These are phyloP conservation scores for Starmerella vitae DNA, from an alignment of 805 yeast species.

Conservation along the genomic window DNA sequence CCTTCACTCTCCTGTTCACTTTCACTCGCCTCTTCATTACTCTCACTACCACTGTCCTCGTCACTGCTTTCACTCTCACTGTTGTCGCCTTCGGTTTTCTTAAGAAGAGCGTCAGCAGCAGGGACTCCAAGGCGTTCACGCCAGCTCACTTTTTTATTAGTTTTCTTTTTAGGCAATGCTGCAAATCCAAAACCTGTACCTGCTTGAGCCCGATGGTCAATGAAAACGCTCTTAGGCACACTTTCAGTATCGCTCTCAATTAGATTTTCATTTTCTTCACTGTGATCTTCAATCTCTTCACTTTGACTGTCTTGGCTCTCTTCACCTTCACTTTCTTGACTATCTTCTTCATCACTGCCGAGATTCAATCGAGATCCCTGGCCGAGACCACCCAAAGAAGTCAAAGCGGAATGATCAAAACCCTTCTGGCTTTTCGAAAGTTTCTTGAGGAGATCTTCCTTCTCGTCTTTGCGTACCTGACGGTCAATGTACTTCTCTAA, in stretches of 20 bases:
- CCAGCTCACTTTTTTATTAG: constrained; percentile 17
- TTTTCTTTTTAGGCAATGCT: constrained; percentile 32
- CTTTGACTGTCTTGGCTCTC: constrained; percentile 42
- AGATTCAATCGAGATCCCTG: constrained; percentile 43
- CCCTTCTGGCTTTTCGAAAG: constrained; percentile 37
- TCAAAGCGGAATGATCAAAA: constrained; percentile 56
- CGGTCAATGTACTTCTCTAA: constrained; percentile 67
- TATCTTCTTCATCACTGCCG: constrained; percentile 67
- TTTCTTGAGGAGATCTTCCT: constrained; percentile 60
- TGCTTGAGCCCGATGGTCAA: constrained; percentile 56
- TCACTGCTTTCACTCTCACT: neutral
- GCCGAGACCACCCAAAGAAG: constrained; percentile 71
- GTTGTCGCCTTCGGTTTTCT: neutral
- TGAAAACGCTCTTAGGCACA: constrained; percentile 28
- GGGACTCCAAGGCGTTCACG: constrained; percentile 19
- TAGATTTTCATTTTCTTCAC: constrained; percentile 5
- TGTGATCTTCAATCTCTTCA: constrained; percentile 35
- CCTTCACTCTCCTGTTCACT: constrained; percentile 32
- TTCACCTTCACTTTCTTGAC: constrained; percentile 46
- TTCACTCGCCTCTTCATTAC: constrained; percentile 24
- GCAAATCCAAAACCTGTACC: constrained; percentile 27
- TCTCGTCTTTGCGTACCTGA: constrained; percentile 40
- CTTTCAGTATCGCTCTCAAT: constrained; percentile 3
- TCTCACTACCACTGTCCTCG: neutral
- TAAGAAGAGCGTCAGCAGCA: constrained; percentile 11